These are phyloP conservation scores for Aspergillus quadricinctus DNA, from an alignment of 2,329 filamentous ascomycete genomes.

Conservation along the genomic window DNA sequence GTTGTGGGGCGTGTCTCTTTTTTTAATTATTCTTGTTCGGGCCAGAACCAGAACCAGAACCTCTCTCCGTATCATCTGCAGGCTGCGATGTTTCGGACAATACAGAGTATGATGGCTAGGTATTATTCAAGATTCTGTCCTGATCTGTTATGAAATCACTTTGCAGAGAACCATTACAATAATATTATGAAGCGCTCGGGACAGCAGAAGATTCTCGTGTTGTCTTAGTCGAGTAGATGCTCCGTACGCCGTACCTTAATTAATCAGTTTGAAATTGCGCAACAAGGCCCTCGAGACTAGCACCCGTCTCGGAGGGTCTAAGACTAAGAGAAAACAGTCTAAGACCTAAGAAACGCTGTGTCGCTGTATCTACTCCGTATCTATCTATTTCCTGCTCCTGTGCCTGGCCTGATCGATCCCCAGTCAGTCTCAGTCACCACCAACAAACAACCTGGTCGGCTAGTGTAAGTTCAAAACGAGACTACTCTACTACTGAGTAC, in stretches of 20 bases:
- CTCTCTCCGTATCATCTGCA: not conserved
- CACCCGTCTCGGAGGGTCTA: slow-evolving; percentile 3
- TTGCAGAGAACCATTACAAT: not conserved
- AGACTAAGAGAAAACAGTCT: slow-evolving; percentile 10
- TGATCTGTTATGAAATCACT: not conserved
- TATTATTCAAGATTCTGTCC: not conserved
- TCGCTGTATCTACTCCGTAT: no score
- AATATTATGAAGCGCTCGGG: no score
- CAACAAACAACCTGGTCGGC: not conserved
- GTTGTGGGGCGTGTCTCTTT: not conserved
- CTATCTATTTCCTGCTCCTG: slow-evolving; percentile 11
- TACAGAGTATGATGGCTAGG: no score
- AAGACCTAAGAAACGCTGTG: not conserved
- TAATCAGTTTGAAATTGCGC: not conserved
- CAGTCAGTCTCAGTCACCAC: not conserved
- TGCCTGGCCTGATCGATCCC: slow-evolving; percentile 13
- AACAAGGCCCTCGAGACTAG: not conserved
- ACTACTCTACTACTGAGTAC: not conserved
- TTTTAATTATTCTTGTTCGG: not conserved
- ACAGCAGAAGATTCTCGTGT: not conserved
- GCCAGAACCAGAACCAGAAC: no score
- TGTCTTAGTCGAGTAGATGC: not conserved
- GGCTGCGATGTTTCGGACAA: not conserved
- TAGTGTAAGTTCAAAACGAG: not conserved
- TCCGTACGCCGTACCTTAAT: not conserved